Evolutionary conservation across 2,329 filamentous ascomycete species (phyloP).

Genomic region (Epicoccum sorghinum): DNA sequence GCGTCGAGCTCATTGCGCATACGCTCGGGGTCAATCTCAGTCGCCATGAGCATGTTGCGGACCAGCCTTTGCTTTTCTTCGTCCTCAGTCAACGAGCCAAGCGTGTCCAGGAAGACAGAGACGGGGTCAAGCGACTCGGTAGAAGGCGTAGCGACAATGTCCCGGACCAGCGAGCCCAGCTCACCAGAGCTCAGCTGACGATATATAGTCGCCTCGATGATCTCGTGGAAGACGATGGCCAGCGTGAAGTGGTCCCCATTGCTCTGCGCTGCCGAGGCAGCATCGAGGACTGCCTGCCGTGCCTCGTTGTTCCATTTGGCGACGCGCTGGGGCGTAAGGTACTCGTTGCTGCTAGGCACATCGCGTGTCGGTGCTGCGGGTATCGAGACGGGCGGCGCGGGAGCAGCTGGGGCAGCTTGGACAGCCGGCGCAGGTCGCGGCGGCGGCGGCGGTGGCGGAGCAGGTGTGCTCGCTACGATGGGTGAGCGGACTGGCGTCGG

Average conservation of each 20-base stretch:
- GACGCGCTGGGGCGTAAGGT: constrained; percentile 73
- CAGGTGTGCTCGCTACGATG: constrained; percentile 25
- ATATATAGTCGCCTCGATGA: constrained; percentile 77
- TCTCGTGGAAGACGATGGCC: constrained; percentile 80
- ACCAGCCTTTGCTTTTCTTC: constrained; percentile 66
- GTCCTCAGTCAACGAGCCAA: constrained; percentile 78
- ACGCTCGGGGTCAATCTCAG: constrained; percentile 71
- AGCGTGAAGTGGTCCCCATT: constrained; percentile 73
- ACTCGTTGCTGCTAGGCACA: constrained; percentile 70
- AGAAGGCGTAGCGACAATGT: constrained; percentile 67
- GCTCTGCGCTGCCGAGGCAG: constrained; percentile 67
- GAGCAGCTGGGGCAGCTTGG: constrained; percentile 25
- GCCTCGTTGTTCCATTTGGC: constrained; percentile 71
- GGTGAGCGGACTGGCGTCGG: constrained; percentile 44
- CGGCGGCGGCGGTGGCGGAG: constrained; percentile 17
- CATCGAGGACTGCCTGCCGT: constrained; percentile 69
- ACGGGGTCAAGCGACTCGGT: constrained; percentile 53
- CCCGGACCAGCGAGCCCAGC: constrained; percentile 73
- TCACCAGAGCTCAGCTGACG: constrained; percentile 69
- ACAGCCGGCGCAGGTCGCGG: constrained; percentile 26
- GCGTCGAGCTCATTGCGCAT: constrained; percentile 87
- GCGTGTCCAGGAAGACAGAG: constrained; percentile 79
- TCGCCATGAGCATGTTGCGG: constrained; percentile 72
- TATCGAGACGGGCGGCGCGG: constrained; percentile 44
- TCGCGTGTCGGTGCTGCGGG: constrained; percentile 19